Evolutionary conservation across 345 rosid genomes (phyloP), one percentile per base, ranked within the genome.

Genomic region (Citrus inodora): DNA sequence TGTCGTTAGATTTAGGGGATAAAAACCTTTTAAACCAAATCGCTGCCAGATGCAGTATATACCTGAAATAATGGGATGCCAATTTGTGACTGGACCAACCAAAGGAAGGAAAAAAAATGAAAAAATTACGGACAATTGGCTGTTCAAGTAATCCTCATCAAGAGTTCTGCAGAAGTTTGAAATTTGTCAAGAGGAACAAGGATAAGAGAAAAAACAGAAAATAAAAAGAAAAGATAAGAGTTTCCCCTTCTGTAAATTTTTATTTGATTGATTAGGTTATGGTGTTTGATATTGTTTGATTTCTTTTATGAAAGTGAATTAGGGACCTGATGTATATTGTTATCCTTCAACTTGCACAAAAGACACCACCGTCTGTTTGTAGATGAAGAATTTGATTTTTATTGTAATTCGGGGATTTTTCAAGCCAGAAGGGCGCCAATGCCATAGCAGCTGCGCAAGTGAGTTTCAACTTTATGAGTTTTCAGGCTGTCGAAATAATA

Each of bases 1-100:
- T 1, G 94, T 92, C 10, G 84, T 92, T 75, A 92, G 90, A 80
- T 88, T 92, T 78, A 86, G 89, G 80, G 84, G 83, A 82, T 89
- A 79, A 81, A 73, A 73, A 74, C 25, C 66, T 17, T 82, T 66
- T 71, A 21, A 55, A 74, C 35, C 55, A 19, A 33, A 77, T 67
- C 56, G 35, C 74, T 79, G 70, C 68, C n/a, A 2, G 73, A 46
- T 77, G 82, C 71, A 68, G 64, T 70, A 78, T 78, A 83, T 70
- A 81, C 82, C 73, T 66, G 72, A 69, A 77, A 78, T 83, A 66
- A 77, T 64, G 28, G 83, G 77, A 73, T 76, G 78, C 71, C 62
- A 48, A 61, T 80, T 59, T 73, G 74, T 82, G 82, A 79, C 70
- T 79, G 56, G 78, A 62, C 77, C 75, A 53, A 76, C 76, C 40